Conservation (phyloP, 495 filamentous ascomycete species). For the Talaromyces ruber region DNA sequence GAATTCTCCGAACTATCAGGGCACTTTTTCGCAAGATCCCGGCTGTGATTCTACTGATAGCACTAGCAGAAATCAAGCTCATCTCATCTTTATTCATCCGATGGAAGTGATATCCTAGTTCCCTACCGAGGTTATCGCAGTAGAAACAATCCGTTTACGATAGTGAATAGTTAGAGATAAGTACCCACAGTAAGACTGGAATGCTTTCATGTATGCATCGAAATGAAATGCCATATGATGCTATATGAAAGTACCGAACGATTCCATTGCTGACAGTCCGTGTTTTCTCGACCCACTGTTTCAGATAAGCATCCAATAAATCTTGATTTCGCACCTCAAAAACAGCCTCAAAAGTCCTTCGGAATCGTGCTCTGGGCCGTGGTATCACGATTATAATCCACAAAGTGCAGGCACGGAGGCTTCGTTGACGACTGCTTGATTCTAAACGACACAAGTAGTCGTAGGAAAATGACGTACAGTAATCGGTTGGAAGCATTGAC, state of each 20-base stretch:
- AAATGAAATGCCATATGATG: too few species aligned
- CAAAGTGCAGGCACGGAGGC: background rate
- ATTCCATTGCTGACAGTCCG: background rate
- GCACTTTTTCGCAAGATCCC: too few species aligned
- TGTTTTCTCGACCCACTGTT: background rate
- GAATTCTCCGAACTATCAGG: too few species aligned
- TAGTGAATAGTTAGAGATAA: too few species aligned
- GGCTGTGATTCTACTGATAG: too few species aligned
- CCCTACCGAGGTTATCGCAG: too few species aligned
- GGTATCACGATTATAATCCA: background rate
- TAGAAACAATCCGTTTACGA: too few species aligned
- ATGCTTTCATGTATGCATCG: too few species aligned
- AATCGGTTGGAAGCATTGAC: background rate
- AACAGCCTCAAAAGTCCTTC: background rate
- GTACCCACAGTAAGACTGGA: too few species aligned
- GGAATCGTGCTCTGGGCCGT: background rate
- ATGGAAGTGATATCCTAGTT: too few species aligned
- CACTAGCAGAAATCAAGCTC: too few species aligned
- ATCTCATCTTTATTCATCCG: too few species aligned
- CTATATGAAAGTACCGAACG: background rate
- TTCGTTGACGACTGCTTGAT: background rate
- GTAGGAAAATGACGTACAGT: background rate
- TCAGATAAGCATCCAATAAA: background rate
- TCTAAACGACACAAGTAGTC: background rate
- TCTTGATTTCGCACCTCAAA: background rate